phyloP scores from a whole-genome alignment of 192 early-diverging fungal genomes.

The Chytriomyces hyalinus region DNA sequence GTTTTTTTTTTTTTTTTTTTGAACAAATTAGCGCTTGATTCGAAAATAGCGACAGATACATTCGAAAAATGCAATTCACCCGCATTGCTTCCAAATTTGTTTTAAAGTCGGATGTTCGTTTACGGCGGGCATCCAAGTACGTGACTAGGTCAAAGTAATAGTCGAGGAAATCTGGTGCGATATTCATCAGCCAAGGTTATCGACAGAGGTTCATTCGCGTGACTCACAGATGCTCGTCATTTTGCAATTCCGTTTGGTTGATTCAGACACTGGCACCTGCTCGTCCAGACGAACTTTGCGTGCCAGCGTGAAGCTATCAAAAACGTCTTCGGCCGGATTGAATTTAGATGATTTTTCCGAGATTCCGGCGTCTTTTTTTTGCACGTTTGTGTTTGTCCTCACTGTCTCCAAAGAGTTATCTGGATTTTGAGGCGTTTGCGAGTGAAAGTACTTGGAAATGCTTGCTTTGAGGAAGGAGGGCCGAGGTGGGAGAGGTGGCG shows the following conservation, averaged over 20 bases:
- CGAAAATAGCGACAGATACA: neutral
- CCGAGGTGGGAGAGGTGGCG: neutral
- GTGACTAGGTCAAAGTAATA: conserved; percentile 83
- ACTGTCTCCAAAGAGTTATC: too few relatives aligned
- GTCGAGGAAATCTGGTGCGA: conserved; percentile 70
- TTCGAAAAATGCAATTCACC: conserved; percentile 8
- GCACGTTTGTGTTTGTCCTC: too few relatives aligned
- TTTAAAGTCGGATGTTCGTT: conserved; percentile 64
- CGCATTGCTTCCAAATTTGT: conserved; percentile 34
- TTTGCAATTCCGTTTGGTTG: conserved; percentile 50
- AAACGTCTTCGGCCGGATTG: conserved; percentile 23
- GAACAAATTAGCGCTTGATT: neutral
- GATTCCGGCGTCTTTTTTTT: neutral
- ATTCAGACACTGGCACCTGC: conserved; percentile 24
- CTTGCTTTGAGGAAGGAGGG: conserved; percentile 2
- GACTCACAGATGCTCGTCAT: conserved; percentile 58
- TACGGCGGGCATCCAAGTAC: conserved; percentile 72
- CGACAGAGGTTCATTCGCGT: neutral
- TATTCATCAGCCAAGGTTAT: neutral
- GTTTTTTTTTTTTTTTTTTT: too few relatives aligned
- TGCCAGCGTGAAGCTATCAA: conserved; percentile 21
- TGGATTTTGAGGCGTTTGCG: neutral
- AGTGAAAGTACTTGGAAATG: neutral
- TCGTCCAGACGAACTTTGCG: conserved; percentile 21
- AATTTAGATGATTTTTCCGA: neutral